Conservation (phyloP, 225 moss, liverwort and hornwort genomes). For the Bryum argenteum region DNA sequence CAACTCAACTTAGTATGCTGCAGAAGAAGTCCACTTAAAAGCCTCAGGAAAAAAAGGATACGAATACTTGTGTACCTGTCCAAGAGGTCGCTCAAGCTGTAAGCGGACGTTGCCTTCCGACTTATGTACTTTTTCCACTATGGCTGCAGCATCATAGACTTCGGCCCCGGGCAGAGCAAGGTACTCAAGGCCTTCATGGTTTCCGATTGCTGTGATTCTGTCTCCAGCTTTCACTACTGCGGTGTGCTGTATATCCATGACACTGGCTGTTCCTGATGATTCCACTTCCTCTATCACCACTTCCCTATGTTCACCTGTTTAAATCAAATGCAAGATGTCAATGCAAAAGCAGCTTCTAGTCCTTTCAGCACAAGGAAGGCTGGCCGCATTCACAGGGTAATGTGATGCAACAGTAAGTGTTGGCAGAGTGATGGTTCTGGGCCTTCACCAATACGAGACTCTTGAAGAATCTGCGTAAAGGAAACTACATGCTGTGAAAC, state of each 20-base stretch:
- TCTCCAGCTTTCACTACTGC: conserved; percentile 66
- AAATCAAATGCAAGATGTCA: conserved; percentile 8
- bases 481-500: not conserved
- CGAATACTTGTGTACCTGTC: conserved; percentile 34
- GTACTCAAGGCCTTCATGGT: conserved; percentile 56
- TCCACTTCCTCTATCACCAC: conserved; percentile 75
- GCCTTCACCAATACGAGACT: not conserved
- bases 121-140: conserved; percentile 61
- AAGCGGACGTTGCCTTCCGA: conserved; percentile 57
- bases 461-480: not conserved
- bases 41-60: not conserved
- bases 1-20: not conserved
- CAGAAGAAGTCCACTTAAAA: not conserved
- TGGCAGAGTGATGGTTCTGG: not conserved
- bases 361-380: conserved; percentile 4
- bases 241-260: conserved; percentile 69
- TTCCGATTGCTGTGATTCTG: conserved; percentile 58
- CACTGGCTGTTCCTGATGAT: conserved; percentile 54
- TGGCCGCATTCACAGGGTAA: not conserved
- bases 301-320: conserved; percentile 48
- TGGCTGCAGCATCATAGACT: conserved; percentile 46
- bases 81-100: conserved; percentile 72
- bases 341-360: not conserved
- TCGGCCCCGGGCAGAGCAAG: conserved; percentile 49
- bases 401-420: not conserved